Evolutionary conservation across 176 grass and related monocot species (phyloP).

Genomic region (Carex littledalei): DNA sequence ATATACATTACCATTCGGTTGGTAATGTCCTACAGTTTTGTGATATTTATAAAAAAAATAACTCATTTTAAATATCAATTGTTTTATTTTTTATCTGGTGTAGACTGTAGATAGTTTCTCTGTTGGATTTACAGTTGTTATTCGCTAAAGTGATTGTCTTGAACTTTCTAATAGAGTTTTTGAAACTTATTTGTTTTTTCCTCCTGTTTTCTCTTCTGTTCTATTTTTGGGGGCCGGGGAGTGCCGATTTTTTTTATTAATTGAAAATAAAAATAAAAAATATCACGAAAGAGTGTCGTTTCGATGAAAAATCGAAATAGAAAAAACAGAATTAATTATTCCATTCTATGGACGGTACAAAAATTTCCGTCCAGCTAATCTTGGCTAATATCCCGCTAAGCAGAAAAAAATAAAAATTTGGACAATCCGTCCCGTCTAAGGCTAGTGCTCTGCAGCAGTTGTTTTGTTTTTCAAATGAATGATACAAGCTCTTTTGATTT

Average conservation of each 20-base stretch:
- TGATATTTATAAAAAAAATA: not conserved
- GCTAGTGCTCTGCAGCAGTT: not conserved
- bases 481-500: not conserved
- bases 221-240: no score
- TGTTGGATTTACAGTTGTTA: not conserved
- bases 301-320: no score
- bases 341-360: no score
- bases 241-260: no score
- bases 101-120: not conserved
- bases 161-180: not conserved
- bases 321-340: no score
- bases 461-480: not conserved
- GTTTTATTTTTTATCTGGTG: not conserved
- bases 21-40: constrained; percentile 13
- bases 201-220: no score
- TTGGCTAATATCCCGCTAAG: no score
- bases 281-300: no score
- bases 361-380: no score
- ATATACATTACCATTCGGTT: not conserved
- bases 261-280: no score
- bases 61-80: constrained; percentile 6
- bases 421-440: no score
- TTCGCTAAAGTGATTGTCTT: not conserved
- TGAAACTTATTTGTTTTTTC: not conserved
- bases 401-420: no score